Base-by-base conservation (phyloP, 805 yeast genomes). In the Yarrowia bubula region DNA sequence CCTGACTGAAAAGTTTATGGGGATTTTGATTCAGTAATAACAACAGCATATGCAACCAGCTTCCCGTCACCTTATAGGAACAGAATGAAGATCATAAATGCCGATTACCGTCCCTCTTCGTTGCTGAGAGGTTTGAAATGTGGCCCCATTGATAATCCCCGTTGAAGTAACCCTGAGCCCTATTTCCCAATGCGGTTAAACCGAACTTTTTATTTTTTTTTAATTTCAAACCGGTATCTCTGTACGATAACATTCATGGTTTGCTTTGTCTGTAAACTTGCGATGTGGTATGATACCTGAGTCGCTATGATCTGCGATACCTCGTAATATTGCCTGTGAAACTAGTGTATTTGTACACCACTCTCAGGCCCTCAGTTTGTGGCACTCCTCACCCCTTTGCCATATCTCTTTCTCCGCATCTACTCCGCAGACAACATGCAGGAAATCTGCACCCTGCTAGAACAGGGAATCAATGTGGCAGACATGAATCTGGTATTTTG, bases 381-480 rank as follows among this genome's bases (percentile, higher is more conserved):
- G 51, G 51, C 35, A 15, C 31, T 13, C 18, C 15, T 18, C 15
- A 10, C 47, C 14, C 47, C 33, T 32, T 15, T 22, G 48, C 35
- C 28, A 28, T 28, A 28, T 32, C 4, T 4, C 22, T 51, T 47
- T n/a, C 60, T 39, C 60, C 60, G 22, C 60, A 51, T 51, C 46
- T 11, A n/a, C 44, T 31, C 60, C 44, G 44, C 60, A 51, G 60
- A 35, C n/a, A n/a, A 17, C 35, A 38, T 51, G 44, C 60, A 51
- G 13, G 4, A 38, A n/a, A 9, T 22, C 31, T 51, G 58, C 58
- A 51, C 44, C 14, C 42, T n/a, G 33, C 43, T 38, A 5, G 38
- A 51, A 51, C 18, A 11, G 60, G 60, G 43, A 51, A 51, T 51
- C 44, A 10, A 13, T 51, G 60, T 38, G 60, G 60, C 60, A 38